Conservation (phyloP, 129 eudicot species). For the Pulicaria dysenterica region DNA sequence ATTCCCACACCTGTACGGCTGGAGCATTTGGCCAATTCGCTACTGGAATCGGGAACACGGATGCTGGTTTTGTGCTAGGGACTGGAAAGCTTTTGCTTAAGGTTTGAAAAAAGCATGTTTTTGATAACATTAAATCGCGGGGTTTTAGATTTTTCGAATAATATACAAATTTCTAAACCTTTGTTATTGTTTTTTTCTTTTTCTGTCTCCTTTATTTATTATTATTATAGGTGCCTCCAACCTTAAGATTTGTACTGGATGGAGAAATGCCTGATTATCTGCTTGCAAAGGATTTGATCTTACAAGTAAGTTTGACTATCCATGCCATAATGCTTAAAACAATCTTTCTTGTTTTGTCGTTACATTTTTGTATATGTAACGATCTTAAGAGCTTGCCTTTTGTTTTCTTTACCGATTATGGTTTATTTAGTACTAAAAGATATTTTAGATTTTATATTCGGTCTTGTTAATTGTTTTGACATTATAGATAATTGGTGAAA, state of each 20-base stretch:
- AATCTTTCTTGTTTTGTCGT: not conserved
- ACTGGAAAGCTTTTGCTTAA: conserved; percentile 95
- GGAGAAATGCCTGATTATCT: conserved; percentile 96
- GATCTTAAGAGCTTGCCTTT: not conserved
- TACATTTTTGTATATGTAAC: not conserved
- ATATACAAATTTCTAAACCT: no score
- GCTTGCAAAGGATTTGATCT: conserved; percentile 94
- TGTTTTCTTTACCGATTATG: conserved; percentile 9
- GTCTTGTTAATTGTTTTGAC: conserved; percentile 18
- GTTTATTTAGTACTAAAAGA: not conserved
- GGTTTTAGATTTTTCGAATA: not conserved
- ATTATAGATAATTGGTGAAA: conserved; percentile 91
- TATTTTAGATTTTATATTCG: not conserved
- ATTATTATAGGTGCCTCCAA: conserved; percentile 86
- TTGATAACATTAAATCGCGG: not conserved
- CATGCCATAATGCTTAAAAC: not conserved
- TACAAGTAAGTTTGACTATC: conserved; percentile 62
- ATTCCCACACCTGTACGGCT: conserved; percentile 98
- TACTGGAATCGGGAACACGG: conserved; percentile 92
- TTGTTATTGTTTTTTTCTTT: not conserved
- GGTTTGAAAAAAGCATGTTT: conserved; percentile 47
- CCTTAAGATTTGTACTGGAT: conserved; percentile 93
- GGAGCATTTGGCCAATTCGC: conserved; percentile 99
- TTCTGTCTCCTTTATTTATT: conserved; percentile 13
- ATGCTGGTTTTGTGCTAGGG: conserved; percentile 95